phyloP scores from a whole-genome alignment of 345 rosid genomes.

The Linum trigynum region DNA sequence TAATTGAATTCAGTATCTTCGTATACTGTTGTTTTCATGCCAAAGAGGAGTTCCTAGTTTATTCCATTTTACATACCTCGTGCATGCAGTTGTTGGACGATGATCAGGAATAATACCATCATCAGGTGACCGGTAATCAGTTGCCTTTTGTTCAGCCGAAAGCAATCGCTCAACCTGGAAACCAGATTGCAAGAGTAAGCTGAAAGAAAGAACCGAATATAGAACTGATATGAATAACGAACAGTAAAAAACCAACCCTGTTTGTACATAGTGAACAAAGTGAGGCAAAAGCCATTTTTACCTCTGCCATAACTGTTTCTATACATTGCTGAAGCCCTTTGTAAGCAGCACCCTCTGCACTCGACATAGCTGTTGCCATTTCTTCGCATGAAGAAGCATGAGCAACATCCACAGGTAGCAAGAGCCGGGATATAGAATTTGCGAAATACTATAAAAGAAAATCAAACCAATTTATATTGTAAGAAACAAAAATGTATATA shows the following conservation, averaged over 20 bases:
- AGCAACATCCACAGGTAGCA: slow-evolving; percentile 96
- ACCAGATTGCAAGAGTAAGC: slow-evolving; percentile 9
- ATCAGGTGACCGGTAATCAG: slow-evolving; percentile 88
- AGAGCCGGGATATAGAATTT: slow-evolving; percentile 89
- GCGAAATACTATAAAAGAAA: slow-evolving; percentile 57
- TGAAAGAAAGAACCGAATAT: background rate
- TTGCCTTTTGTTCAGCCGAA: slow-evolving; percentile 85
- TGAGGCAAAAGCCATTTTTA: slow-evolving; percentile 8
- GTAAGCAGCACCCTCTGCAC: slow-evolving; percentile 97
- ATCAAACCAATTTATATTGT: background rate
- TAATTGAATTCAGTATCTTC: background rate
- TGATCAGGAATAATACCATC: slow-evolving; percentile 91
- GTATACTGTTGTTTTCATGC: background rate
- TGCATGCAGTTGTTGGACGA: slow-evolving; percentile 96
- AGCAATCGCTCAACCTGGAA: slow-evolving; percentile 82
- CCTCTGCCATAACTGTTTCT: slow-evolving; percentile 99
- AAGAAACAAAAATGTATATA: slow-evolving; percentile 1
- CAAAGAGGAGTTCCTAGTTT: background rate
- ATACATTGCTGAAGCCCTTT: slow-evolving; percentile 99
- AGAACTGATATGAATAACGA: background rate
- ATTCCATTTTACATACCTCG: slow-evolving; percentile 41
- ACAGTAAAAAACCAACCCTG: background rate
- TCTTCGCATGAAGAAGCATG: slow-evolving; percentile 98
- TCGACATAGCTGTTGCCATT: slow-evolving; percentile 95
- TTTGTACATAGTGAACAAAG: background rate